These are phyloP conservation scores for Suhomyces maxii DNA, from an alignment of 1,139 yeast species.

Conservation along the genomic window DNA sequence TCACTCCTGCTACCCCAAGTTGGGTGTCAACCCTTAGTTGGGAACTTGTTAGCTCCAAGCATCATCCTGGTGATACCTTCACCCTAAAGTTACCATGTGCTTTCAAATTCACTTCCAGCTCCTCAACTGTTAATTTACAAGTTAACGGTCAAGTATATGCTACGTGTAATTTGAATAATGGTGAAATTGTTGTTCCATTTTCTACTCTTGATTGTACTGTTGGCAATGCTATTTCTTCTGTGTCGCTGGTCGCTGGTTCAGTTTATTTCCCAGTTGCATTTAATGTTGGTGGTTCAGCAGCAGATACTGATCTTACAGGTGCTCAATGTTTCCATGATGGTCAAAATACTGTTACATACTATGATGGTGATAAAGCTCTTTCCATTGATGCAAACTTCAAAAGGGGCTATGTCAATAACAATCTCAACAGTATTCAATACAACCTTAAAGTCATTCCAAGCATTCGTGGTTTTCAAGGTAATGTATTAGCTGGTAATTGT, in stretches of 20 bases:
- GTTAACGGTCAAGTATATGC: slow-evolving; percentile 25
- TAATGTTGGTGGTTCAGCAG: slow-evolving; percentile 26
- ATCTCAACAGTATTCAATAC: neutral
- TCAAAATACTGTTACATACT: slow-evolving; percentile 26
- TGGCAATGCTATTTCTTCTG: slow-evolving; percentile 12
- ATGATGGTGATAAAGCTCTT: slow-evolving; percentile 26
- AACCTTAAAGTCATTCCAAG: slow-evolving; percentile 14
- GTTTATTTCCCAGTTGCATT: slow-evolving; percentile 28
- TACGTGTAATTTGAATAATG: slow-evolving; percentile 25
- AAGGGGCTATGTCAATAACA: slow-evolving; percentile 6
- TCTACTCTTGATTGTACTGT: slow-evolving; percentile 29
- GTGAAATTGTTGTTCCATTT: slow-evolving; percentile 25
- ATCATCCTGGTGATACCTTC: slow-evolving; percentile 33
- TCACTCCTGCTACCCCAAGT: slow-evolving; percentile 16
- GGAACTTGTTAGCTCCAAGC: slow-evolving; percentile 21
- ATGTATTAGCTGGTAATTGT: slow-evolving; percentile 24
- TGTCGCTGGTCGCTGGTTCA: slow-evolving; percentile 22
- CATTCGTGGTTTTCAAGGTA: slow-evolving; percentile 16
- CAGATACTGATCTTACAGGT: slow-evolving; percentile 20
- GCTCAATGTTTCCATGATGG: slow-evolving; percentile 25
- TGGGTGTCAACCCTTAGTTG: slow-evolving; percentile 30
- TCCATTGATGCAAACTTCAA: slow-evolving; percentile 18
- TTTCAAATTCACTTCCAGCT: slow-evolving; percentile 26
- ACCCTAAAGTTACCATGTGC: slow-evolving; percentile 32
- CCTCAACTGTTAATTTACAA: slow-evolving; percentile 16